Evolutionary conservation across 148 eudicot genomes (phyloP).

Genomic region (Dysphania ambrosioides): DNA sequence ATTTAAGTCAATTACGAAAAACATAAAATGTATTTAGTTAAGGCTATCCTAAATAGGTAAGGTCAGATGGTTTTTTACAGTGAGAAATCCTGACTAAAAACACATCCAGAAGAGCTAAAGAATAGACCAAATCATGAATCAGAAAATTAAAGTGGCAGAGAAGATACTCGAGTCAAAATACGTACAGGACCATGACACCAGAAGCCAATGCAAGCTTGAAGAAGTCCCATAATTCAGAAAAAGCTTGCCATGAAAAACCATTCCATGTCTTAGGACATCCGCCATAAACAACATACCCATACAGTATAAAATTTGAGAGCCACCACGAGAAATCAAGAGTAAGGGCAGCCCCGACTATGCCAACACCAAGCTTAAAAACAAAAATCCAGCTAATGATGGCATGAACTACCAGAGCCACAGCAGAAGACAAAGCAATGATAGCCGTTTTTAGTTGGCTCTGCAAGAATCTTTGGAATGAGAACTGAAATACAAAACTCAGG

Average conservation of each 20-base stretch:
- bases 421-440: conserved; percentile 47
- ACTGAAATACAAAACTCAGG: conserved; percentile 52
- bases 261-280: conserved; percentile 60
- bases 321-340: conserved; percentile 50
- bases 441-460: conserved; percentile 56
- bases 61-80: neutral
- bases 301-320: conserved; percentile 38
- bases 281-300: conserved; percentile 41
- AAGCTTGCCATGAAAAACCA: conserved; percentile 58
- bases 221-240: conserved; percentile 53
- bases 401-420: conserved; percentile 37
- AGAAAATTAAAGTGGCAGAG: neutral
- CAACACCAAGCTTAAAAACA: conserved; percentile 43
- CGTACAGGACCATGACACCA: conserved; percentile 62
- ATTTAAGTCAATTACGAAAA: neutral
- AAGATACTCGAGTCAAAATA: conserved; percentile 10
- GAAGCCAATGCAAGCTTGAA: conserved; percentile 55
- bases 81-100: neutral
- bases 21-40: neutral
- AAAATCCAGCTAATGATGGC: conserved; percentile 52
- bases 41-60: neutral
- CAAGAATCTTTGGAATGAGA: conserved; percentile 48
- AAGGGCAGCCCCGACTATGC: conserved; percentile 49
- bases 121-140: neutral
- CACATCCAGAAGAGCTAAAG: neutral